These are phyloP conservation scores for Oryza punctata DNA, from an alignment of 176 grass and related monocot genomes.

Conservation along the genomic window DNA sequence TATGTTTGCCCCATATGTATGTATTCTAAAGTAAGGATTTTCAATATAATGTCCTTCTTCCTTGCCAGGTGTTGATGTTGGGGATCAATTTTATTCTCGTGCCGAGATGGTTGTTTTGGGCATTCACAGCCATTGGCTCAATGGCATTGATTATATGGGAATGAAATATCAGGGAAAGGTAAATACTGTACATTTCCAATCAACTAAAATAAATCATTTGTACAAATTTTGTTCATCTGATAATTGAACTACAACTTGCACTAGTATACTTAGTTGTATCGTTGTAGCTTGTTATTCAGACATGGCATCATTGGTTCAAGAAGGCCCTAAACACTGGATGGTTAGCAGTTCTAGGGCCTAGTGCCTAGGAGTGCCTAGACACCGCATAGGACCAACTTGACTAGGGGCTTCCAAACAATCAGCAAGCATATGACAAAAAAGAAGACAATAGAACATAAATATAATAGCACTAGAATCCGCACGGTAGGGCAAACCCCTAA, in stretches of 20 bases:
- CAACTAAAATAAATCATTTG: background rate
- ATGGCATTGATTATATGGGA: conserved; percentile 93
- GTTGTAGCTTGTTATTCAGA: no score
- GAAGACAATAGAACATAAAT: no score
- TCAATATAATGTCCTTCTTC: background rate
- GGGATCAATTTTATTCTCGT: conserved; percentile 76
- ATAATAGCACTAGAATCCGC: no score
- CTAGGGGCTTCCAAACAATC: no score
- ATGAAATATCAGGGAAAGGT: conserved; percentile 66
- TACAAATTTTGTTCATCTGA: conserved; percentile 6
- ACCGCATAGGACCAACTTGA: no score
- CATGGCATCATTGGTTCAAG: background rate
- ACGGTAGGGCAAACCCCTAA: no score
- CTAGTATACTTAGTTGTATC: no score
- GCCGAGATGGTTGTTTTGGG: conserved; percentile 95
- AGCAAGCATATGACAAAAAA: no score
- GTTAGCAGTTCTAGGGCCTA: no score
- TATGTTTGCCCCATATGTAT: background rate
- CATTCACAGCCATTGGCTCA: conserved; percentile 92
- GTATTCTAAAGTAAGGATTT: background rate
- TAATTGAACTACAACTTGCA: background rate
- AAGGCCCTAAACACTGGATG: no score
- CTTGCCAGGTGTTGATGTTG: conserved; percentile 69
- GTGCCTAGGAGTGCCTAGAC: no score
- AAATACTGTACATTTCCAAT: conserved; percentile 8